These are phyloP conservation scores for Trypanosoma boissoni DNA, from an alignment of 208 protist species.

Conservation along the genomic window DNA sequence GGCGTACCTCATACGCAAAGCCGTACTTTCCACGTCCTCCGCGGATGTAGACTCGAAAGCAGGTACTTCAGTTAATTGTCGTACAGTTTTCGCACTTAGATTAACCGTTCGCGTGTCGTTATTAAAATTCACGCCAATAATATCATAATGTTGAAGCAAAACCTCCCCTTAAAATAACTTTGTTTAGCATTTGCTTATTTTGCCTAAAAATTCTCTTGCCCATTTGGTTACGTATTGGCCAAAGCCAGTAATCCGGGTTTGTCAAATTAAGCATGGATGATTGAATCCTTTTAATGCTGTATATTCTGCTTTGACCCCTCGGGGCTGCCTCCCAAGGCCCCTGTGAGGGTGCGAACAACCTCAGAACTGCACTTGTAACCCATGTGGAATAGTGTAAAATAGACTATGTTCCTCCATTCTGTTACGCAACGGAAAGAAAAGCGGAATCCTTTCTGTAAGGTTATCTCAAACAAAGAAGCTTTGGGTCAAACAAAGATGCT, in stretches of 20 bases:
- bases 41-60: neutral
- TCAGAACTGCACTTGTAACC: constrained; percentile 5
- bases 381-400: neutral
- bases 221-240: neutral
- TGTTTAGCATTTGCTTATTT: neutral
- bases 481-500: constrained; percentile 1
- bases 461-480: constrained; percentile 8
- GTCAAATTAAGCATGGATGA: neutral
- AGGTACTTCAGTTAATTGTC: neutral
- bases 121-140: constrained; percentile 1
- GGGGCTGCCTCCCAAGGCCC: constrained; percentile 3
- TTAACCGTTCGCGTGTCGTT: neutral
- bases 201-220: neutral
- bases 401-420: neutral
- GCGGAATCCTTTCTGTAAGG: neutral
- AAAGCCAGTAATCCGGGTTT: neutral
- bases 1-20: neutral
- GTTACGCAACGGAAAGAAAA: constrained; percentile 1
- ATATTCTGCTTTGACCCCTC: constrained; percentile 3
- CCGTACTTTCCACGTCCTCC: constrained; percentile 1
- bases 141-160: neutral
- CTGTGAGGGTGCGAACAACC: constrained; percentile 7
- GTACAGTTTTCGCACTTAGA: neutral
- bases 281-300: neutral
- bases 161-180: neutral